Evolutionary conservation across 768 basidiomycete genomes (phyloP), one percentile per base, ranked within the genome.

Genomic region (Lactifluus volemus): DNA sequence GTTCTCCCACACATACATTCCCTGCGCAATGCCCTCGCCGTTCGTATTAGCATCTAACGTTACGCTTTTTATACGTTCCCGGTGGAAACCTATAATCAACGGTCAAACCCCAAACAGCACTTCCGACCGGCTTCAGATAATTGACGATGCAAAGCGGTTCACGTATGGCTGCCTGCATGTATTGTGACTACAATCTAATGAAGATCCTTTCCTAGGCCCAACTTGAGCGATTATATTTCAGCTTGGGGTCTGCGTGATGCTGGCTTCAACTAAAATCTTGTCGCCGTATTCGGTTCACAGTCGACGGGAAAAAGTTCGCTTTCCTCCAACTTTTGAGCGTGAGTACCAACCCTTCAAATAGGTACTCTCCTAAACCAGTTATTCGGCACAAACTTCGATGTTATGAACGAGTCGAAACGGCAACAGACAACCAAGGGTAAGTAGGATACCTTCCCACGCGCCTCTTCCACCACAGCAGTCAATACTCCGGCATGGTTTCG

Each of bases 371-470:
- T 99, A 53, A 99, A 99, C 74, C 76, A 94, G 65, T 78, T 99
- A 54, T 99, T 98, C 68, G 95, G 95, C 6, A 98, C 96, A 5
- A 89, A 86, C n/a, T 99, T 99, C 73, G 96, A 96, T 72, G 93
- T 98, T 69, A 99, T 99, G 97, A 88, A 93, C 73, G 97, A 98
- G 74, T 83, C 88, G 12, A 81, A 81, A 68, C 80, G 97, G 58
- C 91, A 94, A 71, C 97, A 98, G 74, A 99, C 97, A 4, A 99
- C 97, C 30, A 98, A 98, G 76, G 97, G 94, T 89, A 60, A 61
- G 77, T 68, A 21, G 38, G 38, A 39, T 14, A 10, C 10, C 38
- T 39, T 12, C 38, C 38, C 38, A 12, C 12, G 10, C 38, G 38
- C 38, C 38, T 39, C 38, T 39, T 10, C 38, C 11, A 11, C 12